Base-by-base conservation (phyloP, 257 asterid species). In the Leonotis leonurus region DNA sequence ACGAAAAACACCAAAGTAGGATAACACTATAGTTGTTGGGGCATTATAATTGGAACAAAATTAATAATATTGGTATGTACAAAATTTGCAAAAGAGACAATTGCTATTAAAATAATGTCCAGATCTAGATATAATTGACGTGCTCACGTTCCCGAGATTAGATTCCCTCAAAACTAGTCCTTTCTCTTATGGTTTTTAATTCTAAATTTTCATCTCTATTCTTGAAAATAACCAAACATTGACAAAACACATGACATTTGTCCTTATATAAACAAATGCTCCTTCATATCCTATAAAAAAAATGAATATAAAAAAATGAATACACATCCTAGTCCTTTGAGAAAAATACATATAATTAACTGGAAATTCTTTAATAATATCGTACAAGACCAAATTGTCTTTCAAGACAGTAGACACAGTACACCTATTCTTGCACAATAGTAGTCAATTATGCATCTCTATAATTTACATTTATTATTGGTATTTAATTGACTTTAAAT, bases 71-170 rank as follows among this genome's bases (percentile, higher is more conserved):
- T 54, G 32, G 3, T 26, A 25, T 25, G 25, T 3, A 32, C 29
- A 46, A 48, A 63, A 18, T 25, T 29, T 12, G 35, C 26, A 14
- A 26, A 18, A 50, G 36, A 6, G 33, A 18, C 56, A 40, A 43
- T 32, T 17, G 10, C 11, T 25, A 21, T 22, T 40, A 3, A n/a
- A 36, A 3, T 9, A 17, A 22, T 37, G 11, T 55, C 46, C 30
- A 73, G 78, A 73, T 68, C 78, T 48, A 62, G 46, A 59, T 49
- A 60, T 45, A 18, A 29, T 39, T 32, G 50, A 53, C 43, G 26
- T 35, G 45, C 20, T 56, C 70, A 62, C 55, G 74, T 56, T 63
- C 16, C 50, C 62, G 30, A 52, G 65, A 56, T 56, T 68, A 49
- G 71, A 73, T 68, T 73, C 64, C 59, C 64, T 45, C 16, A 3